Conservation (phyloP, 2,329 filamentous ascomycete species). For the Aureobasidium lini region DNA sequence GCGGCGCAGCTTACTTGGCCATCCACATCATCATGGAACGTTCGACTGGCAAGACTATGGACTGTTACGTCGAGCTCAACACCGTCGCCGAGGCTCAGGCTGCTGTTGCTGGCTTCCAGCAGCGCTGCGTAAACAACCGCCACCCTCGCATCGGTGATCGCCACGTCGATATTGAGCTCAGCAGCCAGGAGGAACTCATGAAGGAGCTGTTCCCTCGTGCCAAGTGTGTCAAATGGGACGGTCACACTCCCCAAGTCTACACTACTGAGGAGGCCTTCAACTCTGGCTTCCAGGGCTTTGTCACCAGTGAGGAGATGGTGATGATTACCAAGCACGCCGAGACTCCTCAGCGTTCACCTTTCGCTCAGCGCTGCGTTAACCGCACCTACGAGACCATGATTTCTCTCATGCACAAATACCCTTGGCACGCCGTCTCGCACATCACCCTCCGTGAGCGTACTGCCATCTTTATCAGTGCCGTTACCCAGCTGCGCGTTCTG, state of each 20-base stretch:
- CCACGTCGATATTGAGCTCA: slow-evolving; percentile 39
- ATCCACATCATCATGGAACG: slow-evolving; percentile 54
- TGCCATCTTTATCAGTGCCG: slow-evolving; percentile 33
- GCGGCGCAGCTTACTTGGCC: slow-evolving; percentile 32
- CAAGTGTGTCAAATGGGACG: slow-evolving; percentile 42
- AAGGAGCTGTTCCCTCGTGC: slow-evolving; percentile 44
- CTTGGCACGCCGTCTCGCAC: slow-evolving; percentile 39
- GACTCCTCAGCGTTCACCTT: slow-evolving; percentile 42
- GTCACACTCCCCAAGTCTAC: slow-evolving; percentile 28
- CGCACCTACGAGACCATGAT: slow-evolving; percentile 48
- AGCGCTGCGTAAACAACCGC: slow-evolving; percentile 29
- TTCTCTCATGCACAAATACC: slow-evolving; percentile 47
- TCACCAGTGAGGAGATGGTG: slow-evolving; percentile 44
- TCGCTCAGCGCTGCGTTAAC: slow-evolving; percentile 42
- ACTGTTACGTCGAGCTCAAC: slow-evolving; percentile 45
- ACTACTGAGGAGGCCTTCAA: slow-evolving; percentile 36
- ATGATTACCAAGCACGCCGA: slow-evolving; percentile 41
- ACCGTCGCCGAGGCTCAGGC: slow-evolving; percentile 31
- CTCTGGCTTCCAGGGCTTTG: slow-evolving; percentile 44
- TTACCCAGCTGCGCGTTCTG: slow-evolving; percentile 21
- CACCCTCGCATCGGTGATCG: slow-evolving; percentile 41
- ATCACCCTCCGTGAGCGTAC: slow-evolving; percentile 43
- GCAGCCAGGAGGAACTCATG: slow-evolving; percentile 43
- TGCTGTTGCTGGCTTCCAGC: slow-evolving; percentile 31
- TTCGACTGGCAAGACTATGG: slow-evolving; percentile 49